Percentiles rank a stretch among this genome's conserved stretches.
Conservation (phyloP, 225 moss, liverwort and hornwort genomes). For the Lunularia cruciata region DNA sequence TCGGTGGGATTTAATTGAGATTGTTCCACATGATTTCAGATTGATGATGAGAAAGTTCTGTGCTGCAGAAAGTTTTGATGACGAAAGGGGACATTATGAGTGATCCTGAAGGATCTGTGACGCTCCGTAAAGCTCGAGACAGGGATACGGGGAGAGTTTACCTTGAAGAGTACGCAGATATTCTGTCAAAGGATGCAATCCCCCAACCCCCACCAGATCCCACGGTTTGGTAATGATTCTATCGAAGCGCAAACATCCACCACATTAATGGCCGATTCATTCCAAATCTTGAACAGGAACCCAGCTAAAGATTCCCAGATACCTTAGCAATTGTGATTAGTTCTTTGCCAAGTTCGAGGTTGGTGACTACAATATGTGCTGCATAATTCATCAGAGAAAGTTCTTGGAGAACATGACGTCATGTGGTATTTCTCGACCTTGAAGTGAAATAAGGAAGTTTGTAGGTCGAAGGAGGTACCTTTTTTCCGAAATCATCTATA, state of each 20-base stretch:
- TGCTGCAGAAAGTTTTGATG: constrained; percentile 63
- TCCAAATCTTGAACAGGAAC: too few species aligned
- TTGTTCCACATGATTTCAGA: neutral
- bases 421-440: too few species aligned
- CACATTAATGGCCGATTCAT: constrained; percentile 38
- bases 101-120: constrained; percentile 63
- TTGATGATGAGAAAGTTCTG: neutral
- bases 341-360: too few species aligned
- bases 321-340: too few species aligned
- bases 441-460: too few species aligned
- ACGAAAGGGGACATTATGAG: constrained; percentile 58
- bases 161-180: constrained; percentile 58
- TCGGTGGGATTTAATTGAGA: neutral
- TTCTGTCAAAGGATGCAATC: constrained; percentile 60
- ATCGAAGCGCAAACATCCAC: too few species aligned
- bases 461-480: too few species aligned
- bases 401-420: too few species aligned
- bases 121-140: constrained; percentile 56
- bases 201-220: constrained; percentile 61
- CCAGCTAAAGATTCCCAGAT: too few species aligned
- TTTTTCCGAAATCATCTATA: too few species aligned
- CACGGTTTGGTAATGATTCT: constrained; percentile 38
- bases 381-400: too few species aligned
- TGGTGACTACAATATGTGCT: too few species aligned
- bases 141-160: constrained; percentile 63